A percentile compares a stretch with the other conserved stretches of the same genome.
phyloP scores from a whole-genome alignment of 2,329 filamentous ascomycete species.

The Westerdykella ornata region DNA sequence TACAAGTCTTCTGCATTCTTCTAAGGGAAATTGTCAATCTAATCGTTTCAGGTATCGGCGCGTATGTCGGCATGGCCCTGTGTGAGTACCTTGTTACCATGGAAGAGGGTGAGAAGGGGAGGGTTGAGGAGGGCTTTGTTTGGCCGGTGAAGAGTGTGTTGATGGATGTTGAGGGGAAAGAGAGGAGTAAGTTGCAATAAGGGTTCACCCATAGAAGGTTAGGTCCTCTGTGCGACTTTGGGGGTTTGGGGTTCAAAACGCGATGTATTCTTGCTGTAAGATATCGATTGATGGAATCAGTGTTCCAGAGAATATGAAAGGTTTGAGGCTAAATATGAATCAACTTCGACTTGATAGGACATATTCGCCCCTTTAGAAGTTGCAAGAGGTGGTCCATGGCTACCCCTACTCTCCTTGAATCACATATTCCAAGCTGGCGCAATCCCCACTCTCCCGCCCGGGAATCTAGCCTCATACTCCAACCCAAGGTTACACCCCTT shows the following conservation, averaged over 20 bases:
- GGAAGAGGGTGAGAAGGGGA: constrained; percentile 20
- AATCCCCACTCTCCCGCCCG: constrained; percentile 43
- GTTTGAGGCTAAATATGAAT: no score
- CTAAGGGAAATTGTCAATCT: not conserved
- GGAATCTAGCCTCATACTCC: constrained; percentile 57
- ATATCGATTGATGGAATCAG: no score
- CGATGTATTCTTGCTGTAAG: no score
- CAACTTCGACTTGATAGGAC: no score
- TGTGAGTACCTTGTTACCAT: constrained; percentile 34
- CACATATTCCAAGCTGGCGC: constrained; percentile 6
- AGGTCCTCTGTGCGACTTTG: not conserved
- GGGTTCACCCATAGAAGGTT: not conserved
- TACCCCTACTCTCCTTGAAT: no score
- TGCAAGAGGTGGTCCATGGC: no score
- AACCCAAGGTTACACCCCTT: constrained; percentile 52
- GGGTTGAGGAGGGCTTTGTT: constrained; percentile 30
- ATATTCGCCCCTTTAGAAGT: no score
- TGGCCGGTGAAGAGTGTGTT: constrained; percentile 32
- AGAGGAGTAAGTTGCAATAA: not conserved
- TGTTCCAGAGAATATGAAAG: no score
- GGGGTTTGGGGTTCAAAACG: no score
- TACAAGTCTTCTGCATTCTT: not conserved
- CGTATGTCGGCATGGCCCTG: constrained; percentile 39
- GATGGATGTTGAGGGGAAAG: constrained; percentile 20
- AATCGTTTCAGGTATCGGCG: constrained; percentile 42